Conservation (phyloP, 106 monocot species). For the Platanthera zijinensis region DNA sequence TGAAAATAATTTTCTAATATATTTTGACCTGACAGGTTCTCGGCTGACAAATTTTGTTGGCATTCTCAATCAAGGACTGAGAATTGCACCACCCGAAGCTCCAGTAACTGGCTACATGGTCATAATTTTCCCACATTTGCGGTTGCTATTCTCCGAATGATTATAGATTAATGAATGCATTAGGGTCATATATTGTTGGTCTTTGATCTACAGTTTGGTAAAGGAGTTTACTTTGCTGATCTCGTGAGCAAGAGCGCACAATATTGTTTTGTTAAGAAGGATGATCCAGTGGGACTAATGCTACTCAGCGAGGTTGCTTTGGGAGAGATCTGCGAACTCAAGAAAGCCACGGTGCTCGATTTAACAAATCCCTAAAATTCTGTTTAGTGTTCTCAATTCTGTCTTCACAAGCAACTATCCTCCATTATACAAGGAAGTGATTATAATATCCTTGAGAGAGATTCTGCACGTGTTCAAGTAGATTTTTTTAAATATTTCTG, state of each 20-base stretch:
- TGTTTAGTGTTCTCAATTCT: neutral
- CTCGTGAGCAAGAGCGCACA: constrained; percentile 98
- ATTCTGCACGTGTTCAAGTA: neutral
- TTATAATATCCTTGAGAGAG: neutral
- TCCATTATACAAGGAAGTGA: neutral
- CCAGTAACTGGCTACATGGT: constrained; percentile 98
- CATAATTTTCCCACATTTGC: constrained; percentile 20
- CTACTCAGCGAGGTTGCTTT: constrained; percentile 96
- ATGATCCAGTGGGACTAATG: constrained; percentile 86
- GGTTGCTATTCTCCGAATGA: neutral
- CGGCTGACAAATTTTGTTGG: constrained; percentile 97
- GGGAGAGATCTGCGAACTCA: constrained; percentile 88
- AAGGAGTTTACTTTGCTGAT: constrained; percentile 96
- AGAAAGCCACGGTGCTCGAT: constrained; percentile 64
- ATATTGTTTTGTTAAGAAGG: constrained; percentile 84
- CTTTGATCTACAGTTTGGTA: constrained; percentile 64
- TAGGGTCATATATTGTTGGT: neutral
- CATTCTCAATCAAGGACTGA: constrained; percentile 90
- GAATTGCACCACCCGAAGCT: constrained; percentile 97
- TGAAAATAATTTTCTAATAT: neutral
- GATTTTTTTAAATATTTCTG: neutral
- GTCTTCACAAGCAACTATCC: neutral
- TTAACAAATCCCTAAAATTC: neutral
- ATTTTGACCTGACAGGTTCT: constrained; percentile 44
- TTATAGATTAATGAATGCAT: neutral